Percentiles rank a stretch among this genome's conserved stretches.
Evolutionary conservation across 108 stramenopile species (phyloP).

Genomic region (Nitzschia sp.): DNA sequence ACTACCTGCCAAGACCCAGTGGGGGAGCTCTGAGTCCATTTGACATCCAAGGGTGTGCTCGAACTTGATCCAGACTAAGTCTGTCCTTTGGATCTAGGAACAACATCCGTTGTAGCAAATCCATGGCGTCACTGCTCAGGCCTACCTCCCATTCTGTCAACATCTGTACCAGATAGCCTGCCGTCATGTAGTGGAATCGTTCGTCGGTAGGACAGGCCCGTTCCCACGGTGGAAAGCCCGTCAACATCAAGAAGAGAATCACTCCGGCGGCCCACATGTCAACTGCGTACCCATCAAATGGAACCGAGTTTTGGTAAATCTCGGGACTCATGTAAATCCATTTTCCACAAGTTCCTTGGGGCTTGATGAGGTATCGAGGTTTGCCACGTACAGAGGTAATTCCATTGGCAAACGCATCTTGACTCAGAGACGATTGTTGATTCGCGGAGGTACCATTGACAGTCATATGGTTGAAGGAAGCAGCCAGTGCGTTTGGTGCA

Average conservation of each 20-base stretch:
- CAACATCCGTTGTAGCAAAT: constrained; percentile 82
- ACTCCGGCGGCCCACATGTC: constrained; percentile 95
- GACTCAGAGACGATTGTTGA: not conserved
- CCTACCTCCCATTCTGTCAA: constrained; percentile 80
- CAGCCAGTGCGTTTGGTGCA: constrained; percentile 9
- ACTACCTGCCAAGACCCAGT: constrained; percentile 18
- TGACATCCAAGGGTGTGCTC: constrained; percentile 82
- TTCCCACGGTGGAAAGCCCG: constrained; percentile 91
- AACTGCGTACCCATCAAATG: constrained; percentile 87
- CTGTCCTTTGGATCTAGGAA: constrained; percentile 81
- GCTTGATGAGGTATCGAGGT: constrained; percentile 55
- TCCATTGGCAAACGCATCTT: not conserved
- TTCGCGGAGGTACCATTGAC: constrained; percentile 23
- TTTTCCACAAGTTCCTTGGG: constrained; percentile 88
- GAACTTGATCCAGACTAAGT: constrained; percentile 79
- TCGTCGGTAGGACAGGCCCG: constrained; percentile 63
- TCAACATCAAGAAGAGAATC: constrained; percentile 88
- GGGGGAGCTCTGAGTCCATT: constrained; percentile 32
- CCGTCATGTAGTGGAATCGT: constrained; percentile 77
- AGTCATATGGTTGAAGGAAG: constrained; percentile 38
- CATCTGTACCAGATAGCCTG: constrained; percentile 77
- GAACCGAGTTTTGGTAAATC: constrained; percentile 64
- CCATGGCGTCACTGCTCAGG: constrained; percentile 73
- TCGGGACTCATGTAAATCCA: constrained; percentile 94
- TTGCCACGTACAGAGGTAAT: constrained; percentile 23